phyloP scores from a whole-genome alignment of 2,329 filamentous ascomycete genomes.

The Proliferodiscus dingleyae region DNA sequence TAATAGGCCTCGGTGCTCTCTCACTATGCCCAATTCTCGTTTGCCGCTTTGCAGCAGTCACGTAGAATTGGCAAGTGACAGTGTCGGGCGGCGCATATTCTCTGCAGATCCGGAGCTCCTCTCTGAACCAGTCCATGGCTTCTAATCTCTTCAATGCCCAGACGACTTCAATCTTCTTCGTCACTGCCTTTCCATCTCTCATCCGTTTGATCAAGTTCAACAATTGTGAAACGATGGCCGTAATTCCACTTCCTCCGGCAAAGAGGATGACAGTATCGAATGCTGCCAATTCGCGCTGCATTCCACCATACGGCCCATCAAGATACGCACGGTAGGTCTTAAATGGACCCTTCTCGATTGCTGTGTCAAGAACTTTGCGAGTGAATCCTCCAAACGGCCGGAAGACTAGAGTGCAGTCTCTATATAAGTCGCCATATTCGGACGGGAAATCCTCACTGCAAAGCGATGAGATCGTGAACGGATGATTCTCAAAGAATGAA shows the following conservation, averaged over 20 bases:
- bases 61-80: slow-evolving; percentile 91
- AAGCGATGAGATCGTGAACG: slow-evolving; percentile 89
- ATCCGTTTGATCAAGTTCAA: slow-evolving; percentile 94
- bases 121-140: slow-evolving; percentile 96
- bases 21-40: slow-evolving; percentile 28
- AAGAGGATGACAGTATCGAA: slow-evolving; percentile 94
- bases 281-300: slow-evolving; percentile 81
- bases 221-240: slow-evolving; percentile 85
- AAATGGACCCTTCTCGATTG: slow-evolving; percentile 79
- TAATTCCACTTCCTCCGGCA: slow-evolving; percentile 91
- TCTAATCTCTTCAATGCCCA: slow-evolving; percentile 90
- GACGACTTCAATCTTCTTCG: slow-evolving; percentile 83
- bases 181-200: slow-evolving; percentile 90
- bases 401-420: slow-evolving; percentile 88
- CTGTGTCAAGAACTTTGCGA: slow-evolving; percentile 73
- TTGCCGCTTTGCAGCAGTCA: slow-evolving; percentile 65
- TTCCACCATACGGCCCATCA: slow-evolving; percentile 91
- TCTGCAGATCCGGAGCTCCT: slow-evolving; percentile 86
- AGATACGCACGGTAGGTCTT: slow-evolving; percentile 90
- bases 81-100: slow-evolving; percentile 84
- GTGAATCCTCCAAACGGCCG: slow-evolving; percentile 90
- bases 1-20: slow-evolving; percentile 59
- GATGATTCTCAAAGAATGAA: slow-evolving; percentile 86
- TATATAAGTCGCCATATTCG: slow-evolving; percentile 79
- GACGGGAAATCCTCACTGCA: slow-evolving; percentile 93